These are phyloP conservation scores for Spergularia bocconei DNA, from an alignment of 148 eudicot species.

Conservation along the genomic window DNA sequence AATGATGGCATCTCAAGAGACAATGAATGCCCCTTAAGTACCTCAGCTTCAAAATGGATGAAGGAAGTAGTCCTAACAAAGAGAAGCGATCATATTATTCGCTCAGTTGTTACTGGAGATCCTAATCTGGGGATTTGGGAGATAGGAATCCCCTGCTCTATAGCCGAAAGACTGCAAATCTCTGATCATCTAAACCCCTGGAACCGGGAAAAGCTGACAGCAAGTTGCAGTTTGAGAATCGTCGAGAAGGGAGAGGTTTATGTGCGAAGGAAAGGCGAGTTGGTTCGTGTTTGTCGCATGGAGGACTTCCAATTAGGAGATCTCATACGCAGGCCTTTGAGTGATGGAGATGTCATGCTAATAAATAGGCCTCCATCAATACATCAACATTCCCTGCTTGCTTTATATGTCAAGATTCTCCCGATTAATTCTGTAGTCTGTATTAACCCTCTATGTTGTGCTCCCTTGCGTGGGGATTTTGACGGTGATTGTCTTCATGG, in stretches of 20 bases:
- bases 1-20: conserved; percentile 30
- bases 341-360: conserved; percentile 78
- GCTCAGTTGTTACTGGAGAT: conserved; percentile 89
- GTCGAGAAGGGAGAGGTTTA: conserved; percentile 54
- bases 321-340: conserved; percentile 53
- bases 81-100: conserved; percentile 70
- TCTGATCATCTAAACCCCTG: conserved; percentile 59
- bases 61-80: conserved; percentile 83
- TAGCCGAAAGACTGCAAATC: conserved; percentile 70
- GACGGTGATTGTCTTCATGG: conserved; percentile 98
- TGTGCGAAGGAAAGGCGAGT: conserved; percentile 57
- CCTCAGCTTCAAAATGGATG: conserved; percentile 70
- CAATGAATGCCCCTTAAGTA: conserved; percentile 39
- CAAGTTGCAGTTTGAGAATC: conserved; percentile 48
- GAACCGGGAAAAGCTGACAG: conserved; percentile 62
- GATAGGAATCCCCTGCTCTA: conserved; percentile 69
- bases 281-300: conserved; percentile 40
- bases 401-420: conserved; percentile 64
- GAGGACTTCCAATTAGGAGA: conserved; percentile 72
- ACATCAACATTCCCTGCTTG: conserved; percentile 84
- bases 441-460: conserved; percentile 77
- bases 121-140: conserved; percentile 65
- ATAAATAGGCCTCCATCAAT: conserved; percentile 94
- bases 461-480: conserved; percentile 89
- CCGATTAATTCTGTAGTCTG: conserved; percentile 71